Conservation (phyloP, 345 rosid genomes). For the Brassica rapa region DNA sequence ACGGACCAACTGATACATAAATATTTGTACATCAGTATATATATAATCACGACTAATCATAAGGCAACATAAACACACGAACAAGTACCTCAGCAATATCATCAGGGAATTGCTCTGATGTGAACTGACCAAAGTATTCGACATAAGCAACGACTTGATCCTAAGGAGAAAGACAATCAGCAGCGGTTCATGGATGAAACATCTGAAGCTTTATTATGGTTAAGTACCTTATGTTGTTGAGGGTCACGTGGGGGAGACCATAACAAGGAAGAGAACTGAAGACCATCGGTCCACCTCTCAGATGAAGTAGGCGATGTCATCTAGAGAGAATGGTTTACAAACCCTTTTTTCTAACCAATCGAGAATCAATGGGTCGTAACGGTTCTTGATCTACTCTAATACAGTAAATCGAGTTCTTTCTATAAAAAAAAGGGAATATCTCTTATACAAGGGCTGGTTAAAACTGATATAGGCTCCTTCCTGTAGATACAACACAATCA, state of each 20-base stretch:
- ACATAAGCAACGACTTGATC: conserved; percentile 94
- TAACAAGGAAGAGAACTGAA: conserved; percentile 81
- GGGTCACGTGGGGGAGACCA: conserved; percentile 86
- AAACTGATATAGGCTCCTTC: conserved; percentile 16
- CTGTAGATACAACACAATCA: conserved; percentile 22
- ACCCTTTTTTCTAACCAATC: conserved; percentile 25
- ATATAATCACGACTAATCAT: not conserved
- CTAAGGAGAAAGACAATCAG: conserved; percentile 42
- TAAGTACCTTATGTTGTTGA: conserved; percentile 68
- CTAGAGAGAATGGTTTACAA: not conserved
- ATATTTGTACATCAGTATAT: conserved; percentile 26
- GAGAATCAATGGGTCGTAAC: conserved; percentile 27
- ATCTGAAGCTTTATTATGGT: not conserved
- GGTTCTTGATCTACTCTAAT: conserved; percentile 14
- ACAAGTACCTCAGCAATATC: conserved; percentile 85
- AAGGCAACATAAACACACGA: not conserved
- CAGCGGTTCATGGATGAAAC: not conserved
- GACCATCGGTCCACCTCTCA: conserved; percentile 94
- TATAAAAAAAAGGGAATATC: not conserved
- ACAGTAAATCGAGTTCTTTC: not conserved
- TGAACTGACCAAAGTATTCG: conserved; percentile 88
- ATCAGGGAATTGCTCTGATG: conserved; percentile 84
- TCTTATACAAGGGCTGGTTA: not conserved
- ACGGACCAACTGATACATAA: conserved; percentile 65
- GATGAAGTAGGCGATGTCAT: conserved; percentile 53